Evolutionary conservation across 805 yeast species (phyloP), one percentile per base, ranked within the genome.

Genomic region (Wickerhamiella dianesei): DNA sequence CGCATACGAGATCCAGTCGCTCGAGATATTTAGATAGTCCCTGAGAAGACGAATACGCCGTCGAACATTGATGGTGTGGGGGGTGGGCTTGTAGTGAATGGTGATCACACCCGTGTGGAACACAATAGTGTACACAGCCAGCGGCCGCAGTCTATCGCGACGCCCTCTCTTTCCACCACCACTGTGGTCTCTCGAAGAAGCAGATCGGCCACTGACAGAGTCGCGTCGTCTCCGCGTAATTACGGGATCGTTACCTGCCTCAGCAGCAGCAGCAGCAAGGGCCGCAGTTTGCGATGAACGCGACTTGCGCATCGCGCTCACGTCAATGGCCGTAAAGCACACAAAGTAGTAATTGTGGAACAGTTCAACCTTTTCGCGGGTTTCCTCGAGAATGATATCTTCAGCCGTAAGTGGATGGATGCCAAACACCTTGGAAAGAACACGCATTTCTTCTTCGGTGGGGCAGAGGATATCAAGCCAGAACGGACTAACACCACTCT

Each of bases 1-100:
- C 0, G 97, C 97, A 65, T 92, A 92, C 1, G 96, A 89, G 41
- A 92, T 81, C 98, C 98, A 92, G 63, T 92, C 97, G 0, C 96
- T 78, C 2, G 89, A 77, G 3, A 92, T 95, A 2, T 84, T 85
- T 51, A 92, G 68, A 59, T 88, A 89, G 61, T 92, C 98, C 51
- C 80, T 73, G 52, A 89, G 70, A 52, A 92, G 67, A 48, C 98
- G 72, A 0, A 95, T 94, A 61, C 98, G 76, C 62, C 97, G 74
- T 55, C 98, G 76, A 29, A 92, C 98, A 59, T 92, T 92, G 43
- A 87, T 83, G 0, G 97, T 94, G 63, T 92, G 98, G 2, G 96
- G 95, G 0, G 96, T 86, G 12, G 96, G 89, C 8, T 86, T 80
- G 64, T 85, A 86, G 65, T 92, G 98, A 67, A 92, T 87, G 0